phyloP scores from a whole-genome alignment of 371 early-diverging fungal species.

The Lichtheimia hyalospora region DNA sequence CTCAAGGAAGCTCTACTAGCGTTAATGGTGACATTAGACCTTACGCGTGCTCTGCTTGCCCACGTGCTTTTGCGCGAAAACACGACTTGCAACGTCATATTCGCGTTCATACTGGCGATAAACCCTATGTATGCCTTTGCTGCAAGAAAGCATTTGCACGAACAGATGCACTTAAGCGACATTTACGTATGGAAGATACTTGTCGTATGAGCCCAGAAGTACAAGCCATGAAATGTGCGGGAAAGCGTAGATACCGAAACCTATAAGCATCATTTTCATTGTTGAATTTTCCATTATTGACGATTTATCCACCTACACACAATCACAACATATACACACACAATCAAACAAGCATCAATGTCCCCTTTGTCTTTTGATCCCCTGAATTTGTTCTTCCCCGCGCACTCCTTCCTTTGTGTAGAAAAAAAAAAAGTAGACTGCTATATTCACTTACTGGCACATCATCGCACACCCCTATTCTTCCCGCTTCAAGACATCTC shows the following conservation, averaged over 20 bases:
- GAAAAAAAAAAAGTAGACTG: too few relatives aligned
- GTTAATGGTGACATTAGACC: slow-evolving; percentile 13
- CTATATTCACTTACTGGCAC: too few relatives aligned
- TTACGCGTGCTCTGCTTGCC: slow-evolving; percentile 28
- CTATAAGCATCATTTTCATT: slow-evolving; percentile 9
- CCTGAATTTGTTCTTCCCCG: too few relatives aligned
- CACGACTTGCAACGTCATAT: slow-evolving; percentile 50
- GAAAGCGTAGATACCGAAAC: slow-evolving; percentile 31
- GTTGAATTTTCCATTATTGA: neutral
- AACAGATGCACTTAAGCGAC: slow-evolving; percentile 65
- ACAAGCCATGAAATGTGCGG: slow-evolving; percentile 41
- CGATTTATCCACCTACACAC: too few relatives aligned
- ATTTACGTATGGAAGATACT: slow-evolving; percentile 54
- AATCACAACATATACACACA: too few relatives aligned
- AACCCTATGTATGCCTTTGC: slow-evolving; percentile 58
- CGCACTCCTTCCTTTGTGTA: too few relatives aligned
- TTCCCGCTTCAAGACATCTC: too few relatives aligned
- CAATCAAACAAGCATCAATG: too few relatives aligned
- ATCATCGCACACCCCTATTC: too few relatives aligned
- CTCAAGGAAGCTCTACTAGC: too few relatives aligned
- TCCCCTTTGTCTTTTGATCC: too few relatives aligned
- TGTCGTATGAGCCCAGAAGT: slow-evolving; percentile 49
- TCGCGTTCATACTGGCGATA: slow-evolving; percentile 63
- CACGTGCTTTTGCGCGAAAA: slow-evolving; percentile 42
- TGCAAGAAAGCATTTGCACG: slow-evolving; percentile 66